phyloP scores from a whole-genome alignment of 345 rosid genomes.

The Citrus sp. region DNA sequence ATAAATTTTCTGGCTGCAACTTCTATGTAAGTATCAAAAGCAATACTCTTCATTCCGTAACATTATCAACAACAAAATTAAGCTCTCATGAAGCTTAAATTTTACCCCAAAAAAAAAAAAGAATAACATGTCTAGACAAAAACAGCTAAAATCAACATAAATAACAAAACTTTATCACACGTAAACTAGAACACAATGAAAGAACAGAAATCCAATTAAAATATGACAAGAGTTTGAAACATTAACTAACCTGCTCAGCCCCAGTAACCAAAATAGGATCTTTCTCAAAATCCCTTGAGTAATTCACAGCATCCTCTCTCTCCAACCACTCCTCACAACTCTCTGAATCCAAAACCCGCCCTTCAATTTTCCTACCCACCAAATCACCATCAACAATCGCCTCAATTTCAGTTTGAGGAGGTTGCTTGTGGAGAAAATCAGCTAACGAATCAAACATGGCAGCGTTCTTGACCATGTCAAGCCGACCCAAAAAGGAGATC shows the following conservation, averaged over 20 bases:
- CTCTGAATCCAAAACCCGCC: slow-evolving; percentile 21
- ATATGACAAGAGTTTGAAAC: not conserved
- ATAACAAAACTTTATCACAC: not conserved
- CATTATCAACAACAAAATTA: not conserved
- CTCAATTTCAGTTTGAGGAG: slow-evolving; percentile 10
- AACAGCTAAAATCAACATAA: not conserved
- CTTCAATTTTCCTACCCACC: not conserved
- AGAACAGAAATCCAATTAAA: not conserved
- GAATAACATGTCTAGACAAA: not conserved
- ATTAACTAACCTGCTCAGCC: slow-evolving; percentile 39
- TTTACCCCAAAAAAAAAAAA: not conserved
- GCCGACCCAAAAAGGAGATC: slow-evolving; percentile 78
- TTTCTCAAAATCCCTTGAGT: slow-evolving; percentile 70
- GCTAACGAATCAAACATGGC: slow-evolving; percentile 70
- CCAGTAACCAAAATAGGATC: slow-evolving; percentile 69
- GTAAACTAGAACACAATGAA: not conserved
- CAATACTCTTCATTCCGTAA: not conserved
- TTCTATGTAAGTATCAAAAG: not conserved
- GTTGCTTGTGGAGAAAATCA: slow-evolving; percentile 44
- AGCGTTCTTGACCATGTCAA: slow-evolving; percentile 62
- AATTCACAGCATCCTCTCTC: slow-evolving; percentile 58
- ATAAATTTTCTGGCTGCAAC: not conserved
- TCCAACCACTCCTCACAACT: slow-evolving; percentile 80
- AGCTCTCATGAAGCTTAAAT: not conserved
- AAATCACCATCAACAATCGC: slow-evolving; percentile 8